These are phyloP conservation scores for Scenedesmus sp. DNA, from an alignment of 163 green algal genomes.

Conservation along the genomic window DNA sequence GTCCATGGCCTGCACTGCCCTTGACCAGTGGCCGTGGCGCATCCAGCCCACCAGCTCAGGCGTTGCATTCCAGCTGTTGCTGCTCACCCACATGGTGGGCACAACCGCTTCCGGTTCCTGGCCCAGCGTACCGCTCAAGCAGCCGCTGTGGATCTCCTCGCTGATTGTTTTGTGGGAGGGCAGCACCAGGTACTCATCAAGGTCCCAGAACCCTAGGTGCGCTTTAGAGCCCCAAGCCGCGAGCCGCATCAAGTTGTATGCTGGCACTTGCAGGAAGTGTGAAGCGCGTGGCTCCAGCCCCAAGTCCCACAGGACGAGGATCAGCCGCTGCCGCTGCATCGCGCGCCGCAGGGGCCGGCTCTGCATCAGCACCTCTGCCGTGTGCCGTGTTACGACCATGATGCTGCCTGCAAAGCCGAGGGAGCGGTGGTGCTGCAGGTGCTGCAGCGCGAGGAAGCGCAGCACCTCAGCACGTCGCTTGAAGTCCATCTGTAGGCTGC, in stretches of 20 bases:
- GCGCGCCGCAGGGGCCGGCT: not conserved
- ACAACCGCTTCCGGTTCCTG: conserved; percentile 14
- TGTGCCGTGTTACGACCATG: conserved; percentile 36
- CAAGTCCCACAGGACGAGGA: conserved; percentile 44
- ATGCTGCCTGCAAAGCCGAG: conserved; percentile 36
- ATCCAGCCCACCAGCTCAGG: conserved; percentile 32
- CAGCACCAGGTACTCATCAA: conserved; percentile 48
- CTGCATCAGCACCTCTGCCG: conserved; percentile 19
- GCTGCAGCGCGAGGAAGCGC: conserved; percentile 39
- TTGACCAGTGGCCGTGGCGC: not conserved
- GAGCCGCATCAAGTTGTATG: conserved; percentile 38
- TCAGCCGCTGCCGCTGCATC: conserved; percentile 11
- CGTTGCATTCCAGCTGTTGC: not conserved
- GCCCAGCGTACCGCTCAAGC: not conserved
- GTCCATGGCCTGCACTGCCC: conserved; percentile 36
- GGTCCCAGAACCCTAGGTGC: conserved; percentile 42
- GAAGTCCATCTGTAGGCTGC: conserved; percentile 1
- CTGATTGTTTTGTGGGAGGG: conserved; percentile 9
- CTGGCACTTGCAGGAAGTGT: conserved; percentile 46
- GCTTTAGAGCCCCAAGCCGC: conserved; percentile 15
- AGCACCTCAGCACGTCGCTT: not conserved
- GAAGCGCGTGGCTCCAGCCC: conserved; percentile 19
- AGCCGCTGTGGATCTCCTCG: conserved; percentile 32
- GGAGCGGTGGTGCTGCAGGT: conserved; percentile 30
- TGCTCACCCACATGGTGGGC: conserved; percentile 13